Conservation (phyloP, 1,139 yeast genomes). For the Zygoascus hellenicus region DNA sequence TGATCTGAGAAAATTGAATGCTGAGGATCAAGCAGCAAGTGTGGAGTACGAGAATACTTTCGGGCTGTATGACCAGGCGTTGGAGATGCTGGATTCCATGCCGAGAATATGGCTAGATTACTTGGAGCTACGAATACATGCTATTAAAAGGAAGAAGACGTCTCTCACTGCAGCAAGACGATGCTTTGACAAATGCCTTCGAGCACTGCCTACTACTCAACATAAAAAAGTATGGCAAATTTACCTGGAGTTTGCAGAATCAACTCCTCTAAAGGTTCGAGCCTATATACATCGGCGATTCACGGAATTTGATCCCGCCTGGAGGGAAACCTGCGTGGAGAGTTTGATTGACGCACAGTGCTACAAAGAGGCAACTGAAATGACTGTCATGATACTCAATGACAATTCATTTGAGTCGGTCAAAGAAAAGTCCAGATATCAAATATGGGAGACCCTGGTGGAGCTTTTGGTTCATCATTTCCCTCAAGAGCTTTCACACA, state of each 20-base stretch:
- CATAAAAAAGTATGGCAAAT: slow-evolving; percentile 60
- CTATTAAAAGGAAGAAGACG: slow-evolving; percentile 23
- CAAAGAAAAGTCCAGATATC: slow-evolving; percentile 38
- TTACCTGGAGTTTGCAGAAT: slow-evolving; percentile 48
- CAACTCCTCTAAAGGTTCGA: slow-evolving; percentile 40
- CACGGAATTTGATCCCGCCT: slow-evolving; percentile 37
- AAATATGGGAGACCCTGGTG: slow-evolving; percentile 45
- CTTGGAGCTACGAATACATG: slow-evolving; percentile 36
- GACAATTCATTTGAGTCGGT: slow-evolving; percentile 33
- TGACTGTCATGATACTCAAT: slow-evolving; percentile 32
- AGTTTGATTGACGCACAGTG: slow-evolving; percentile 25
- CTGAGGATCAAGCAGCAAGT: slow-evolving; percentile 24
- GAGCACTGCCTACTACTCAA: slow-evolving; percentile 44
- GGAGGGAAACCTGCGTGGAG: slow-evolving; percentile 32
- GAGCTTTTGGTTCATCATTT: slow-evolving; percentile 38
- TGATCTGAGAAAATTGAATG: slow-evolving; percentile 36
- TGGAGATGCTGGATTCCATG: slow-evolving; percentile 42
- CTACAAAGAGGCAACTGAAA: slow-evolving; percentile 28
- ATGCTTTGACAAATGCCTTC: slow-evolving; percentile 50
- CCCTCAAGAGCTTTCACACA: slow-evolving; percentile 5
- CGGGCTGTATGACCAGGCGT: slow-evolving; percentile 43
- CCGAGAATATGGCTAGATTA: slow-evolving; percentile 55
- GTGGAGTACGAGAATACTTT: slow-evolving; percentile 37
- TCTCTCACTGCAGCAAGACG: slow-evolving; percentile 44
- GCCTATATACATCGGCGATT: slow-evolving; percentile 43